phyloP scores from a whole-genome alignment of 2,329 filamentous ascomycete genomes.

The Fusarium setosum region DNA sequence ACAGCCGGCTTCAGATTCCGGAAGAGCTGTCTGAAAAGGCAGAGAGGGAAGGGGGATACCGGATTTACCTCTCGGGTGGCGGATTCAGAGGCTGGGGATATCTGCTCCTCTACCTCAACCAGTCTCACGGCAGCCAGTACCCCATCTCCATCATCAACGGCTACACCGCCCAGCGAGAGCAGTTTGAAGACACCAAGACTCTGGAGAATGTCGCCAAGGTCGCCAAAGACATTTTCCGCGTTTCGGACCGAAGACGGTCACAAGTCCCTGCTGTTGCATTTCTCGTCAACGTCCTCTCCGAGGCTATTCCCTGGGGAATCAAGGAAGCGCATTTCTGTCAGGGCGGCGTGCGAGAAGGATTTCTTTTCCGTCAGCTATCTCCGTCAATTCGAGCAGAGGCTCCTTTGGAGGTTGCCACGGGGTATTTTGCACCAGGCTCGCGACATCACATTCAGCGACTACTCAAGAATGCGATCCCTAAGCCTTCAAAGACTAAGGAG shows the following conservation, averaged over 20 bases:
- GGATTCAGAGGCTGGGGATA: conserved; percentile 81
- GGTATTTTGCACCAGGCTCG: conserved; percentile 61
- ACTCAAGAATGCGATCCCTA: conserved; percentile 60
- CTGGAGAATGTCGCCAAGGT: conserved; percentile 49
- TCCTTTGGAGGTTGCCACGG: conserved; percentile 70
- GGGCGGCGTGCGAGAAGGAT: conserved; percentile 76
- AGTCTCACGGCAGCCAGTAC: conserved; percentile 69
- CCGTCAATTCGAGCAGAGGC: conserved; percentile 60
- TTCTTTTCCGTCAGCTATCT: conserved; percentile 66
- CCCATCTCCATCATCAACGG: conserved; percentile 80
- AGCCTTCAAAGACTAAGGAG: conserved; percentile 35
- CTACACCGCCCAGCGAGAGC: conserved; percentile 61
- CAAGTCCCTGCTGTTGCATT: conserved; percentile 78
- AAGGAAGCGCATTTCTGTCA: conserved; percentile 75
- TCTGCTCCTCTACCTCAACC: conserved; percentile 68
- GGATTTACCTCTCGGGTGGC: conserved; percentile 76
- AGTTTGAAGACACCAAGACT: conserved; percentile 63
- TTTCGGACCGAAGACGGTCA: conserved; percentile 71
- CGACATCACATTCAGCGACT: conserved; percentile 58
- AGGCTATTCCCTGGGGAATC: conserved; percentile 69
- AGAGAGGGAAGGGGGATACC: conserved; percentile 59
- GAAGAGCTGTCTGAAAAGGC: conserved; percentile 58
- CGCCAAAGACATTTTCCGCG: conserved; percentile 63
- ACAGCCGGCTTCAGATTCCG: conserved; percentile 64
- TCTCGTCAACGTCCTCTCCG: conserved; percentile 70